Conservation (phyloP, 1,284 basidiomycete genomes). For the Fistulinella cinereoalba region DNA sequence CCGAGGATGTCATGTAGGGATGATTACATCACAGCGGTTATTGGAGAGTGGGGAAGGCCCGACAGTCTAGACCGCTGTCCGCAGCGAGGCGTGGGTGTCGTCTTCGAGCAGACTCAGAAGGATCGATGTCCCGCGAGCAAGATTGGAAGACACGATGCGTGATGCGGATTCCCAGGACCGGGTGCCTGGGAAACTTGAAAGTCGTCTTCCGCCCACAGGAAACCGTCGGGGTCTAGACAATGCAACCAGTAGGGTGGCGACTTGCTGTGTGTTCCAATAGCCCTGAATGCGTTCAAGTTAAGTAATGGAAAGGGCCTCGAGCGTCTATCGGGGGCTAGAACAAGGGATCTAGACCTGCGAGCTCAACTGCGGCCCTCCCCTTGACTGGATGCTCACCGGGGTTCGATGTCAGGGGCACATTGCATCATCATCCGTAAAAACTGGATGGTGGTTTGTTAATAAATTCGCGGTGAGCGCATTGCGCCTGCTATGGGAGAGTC, state of each 20-base stretch:
- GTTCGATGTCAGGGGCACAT: too few relatives aligned
- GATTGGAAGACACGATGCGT: not conserved
- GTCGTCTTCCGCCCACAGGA: not conserved
- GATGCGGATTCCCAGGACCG: not conserved
- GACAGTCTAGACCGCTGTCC: not conserved
- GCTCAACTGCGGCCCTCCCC: too few relatives aligned
- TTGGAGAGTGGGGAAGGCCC: not conserved
- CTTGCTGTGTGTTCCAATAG: slow-evolving; percentile 7
- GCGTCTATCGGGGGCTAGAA: not conserved
- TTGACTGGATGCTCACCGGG: too few relatives aligned
- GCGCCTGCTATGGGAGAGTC: too few relatives aligned
- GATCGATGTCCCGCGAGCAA: not conserved
- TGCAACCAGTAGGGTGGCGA: not conserved
- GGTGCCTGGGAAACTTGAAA: too few relatives aligned
- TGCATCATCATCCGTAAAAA: too few relatives aligned
- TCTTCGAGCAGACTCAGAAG: slow-evolving; percentile 7
- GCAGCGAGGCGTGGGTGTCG: not conserved
- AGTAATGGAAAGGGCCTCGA: slow-evolving; percentile 14
- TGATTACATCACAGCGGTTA: not conserved
- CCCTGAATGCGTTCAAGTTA: not conserved
- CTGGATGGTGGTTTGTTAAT: too few relatives aligned
- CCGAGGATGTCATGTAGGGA: not conserved
- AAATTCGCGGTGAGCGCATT: too few relatives aligned
- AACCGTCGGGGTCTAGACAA: slow-evolving; percentile 11
- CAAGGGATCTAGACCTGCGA: too few relatives aligned